Percentiles rank a stretch among this genome's conserved stretches.
These are phyloP conservation scores for Scytalidium sp. DNA, from an alignment of 2,329 filamentous ascomycete species.

Conservation along the genomic window DNA sequence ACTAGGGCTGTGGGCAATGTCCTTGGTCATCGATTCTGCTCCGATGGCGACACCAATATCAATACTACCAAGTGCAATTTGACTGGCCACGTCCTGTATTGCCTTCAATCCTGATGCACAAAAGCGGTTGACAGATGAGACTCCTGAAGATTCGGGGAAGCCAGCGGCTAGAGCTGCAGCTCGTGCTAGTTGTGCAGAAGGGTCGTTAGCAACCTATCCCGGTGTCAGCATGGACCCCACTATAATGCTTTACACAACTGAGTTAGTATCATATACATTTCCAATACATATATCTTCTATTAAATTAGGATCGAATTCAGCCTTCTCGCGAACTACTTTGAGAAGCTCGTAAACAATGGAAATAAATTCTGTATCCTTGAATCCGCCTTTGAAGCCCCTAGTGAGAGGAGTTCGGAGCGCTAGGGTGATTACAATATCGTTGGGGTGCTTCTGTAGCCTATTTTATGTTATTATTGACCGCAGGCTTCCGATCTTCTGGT, in stretches of 20 bases:
- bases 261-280: constrained; percentile 82
- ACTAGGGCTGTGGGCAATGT: constrained; percentile 74
- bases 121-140: constrained; percentile 84
- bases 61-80: constrained; percentile 85
- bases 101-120: constrained; percentile 89
- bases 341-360: constrained; percentile 82
- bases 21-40: constrained; percentile 84
- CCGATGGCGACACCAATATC: constrained; percentile 88
- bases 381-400: constrained; percentile 82
- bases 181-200: constrained; percentile 84
- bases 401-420: constrained; percentile 86
- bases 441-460: constrained; percentile 59
- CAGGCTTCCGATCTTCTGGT: background rate
- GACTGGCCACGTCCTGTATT: constrained; percentile 86
- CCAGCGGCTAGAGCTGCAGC: constrained; percentile 84
- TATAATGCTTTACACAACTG: constrained; percentile 30
- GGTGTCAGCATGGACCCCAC: constrained; percentile 1
- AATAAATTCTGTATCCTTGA: constrained; percentile 85
- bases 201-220: constrained; percentile 68
- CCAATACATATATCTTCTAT: constrained; percentile 90
- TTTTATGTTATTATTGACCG: constrained; percentile 40
- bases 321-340: constrained; percentile 73
- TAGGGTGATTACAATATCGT: constrained; percentile 82
- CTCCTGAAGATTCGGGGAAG: constrained; percentile 75
- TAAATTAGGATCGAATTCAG: constrained; percentile 76